Conservation (phyloP, 495 filamentous ascomycete genomes). For the Oidiodendron maius region DNA sequence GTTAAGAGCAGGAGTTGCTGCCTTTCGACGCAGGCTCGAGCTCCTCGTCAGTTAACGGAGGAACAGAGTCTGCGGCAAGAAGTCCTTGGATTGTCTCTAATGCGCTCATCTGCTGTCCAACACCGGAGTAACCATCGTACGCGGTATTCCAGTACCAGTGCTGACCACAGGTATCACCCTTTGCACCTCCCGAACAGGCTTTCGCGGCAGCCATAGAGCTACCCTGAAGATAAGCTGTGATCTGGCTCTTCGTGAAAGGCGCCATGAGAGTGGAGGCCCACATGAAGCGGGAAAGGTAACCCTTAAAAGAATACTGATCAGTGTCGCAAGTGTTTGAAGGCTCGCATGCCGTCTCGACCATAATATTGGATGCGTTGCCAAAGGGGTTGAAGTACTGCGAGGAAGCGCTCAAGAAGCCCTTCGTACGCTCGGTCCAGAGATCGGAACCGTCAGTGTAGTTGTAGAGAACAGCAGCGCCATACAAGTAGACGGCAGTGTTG, state of each 20-base stretch:
- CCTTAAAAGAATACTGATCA: conserved; percentile 82
- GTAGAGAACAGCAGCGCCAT: conserved; percentile 73
- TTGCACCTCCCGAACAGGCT: conserved; percentile 57
- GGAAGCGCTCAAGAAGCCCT: conserved; percentile 18
- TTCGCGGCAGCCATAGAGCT: conserved; percentile 64
- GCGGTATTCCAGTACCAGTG: conserved; percentile 55
- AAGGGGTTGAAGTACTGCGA: conserved; percentile 47
- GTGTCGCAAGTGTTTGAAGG: conserved; percentile 54
- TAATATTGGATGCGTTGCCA: conserved; percentile 48
- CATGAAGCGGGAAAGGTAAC: conserved; percentile 79
- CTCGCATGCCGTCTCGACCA: conserved; percentile 73
- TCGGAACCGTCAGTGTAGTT: conserved; percentile 31
- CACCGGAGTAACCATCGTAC: conserved; percentile 53
- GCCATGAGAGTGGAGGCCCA: conserved; percentile 61
- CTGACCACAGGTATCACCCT: conserved; percentile 59
- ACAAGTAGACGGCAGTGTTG: conserved; percentile 63
- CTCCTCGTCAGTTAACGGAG: conserved; percentile 11
- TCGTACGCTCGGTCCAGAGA: conserved; percentile 18
- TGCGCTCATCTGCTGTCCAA: conserved; percentile 67
- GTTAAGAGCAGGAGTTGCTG: no score
- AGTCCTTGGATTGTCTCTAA: conserved; percentile 61
- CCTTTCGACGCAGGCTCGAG: no score
- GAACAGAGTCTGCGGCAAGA: conserved; percentile 24
- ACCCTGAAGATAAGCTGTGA: conserved; percentile 56
- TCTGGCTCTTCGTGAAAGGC: conserved; percentile 54